Evolutionary conservation across 306 rosid species (phyloP).

Genomic region (Quercus robur): DNA sequence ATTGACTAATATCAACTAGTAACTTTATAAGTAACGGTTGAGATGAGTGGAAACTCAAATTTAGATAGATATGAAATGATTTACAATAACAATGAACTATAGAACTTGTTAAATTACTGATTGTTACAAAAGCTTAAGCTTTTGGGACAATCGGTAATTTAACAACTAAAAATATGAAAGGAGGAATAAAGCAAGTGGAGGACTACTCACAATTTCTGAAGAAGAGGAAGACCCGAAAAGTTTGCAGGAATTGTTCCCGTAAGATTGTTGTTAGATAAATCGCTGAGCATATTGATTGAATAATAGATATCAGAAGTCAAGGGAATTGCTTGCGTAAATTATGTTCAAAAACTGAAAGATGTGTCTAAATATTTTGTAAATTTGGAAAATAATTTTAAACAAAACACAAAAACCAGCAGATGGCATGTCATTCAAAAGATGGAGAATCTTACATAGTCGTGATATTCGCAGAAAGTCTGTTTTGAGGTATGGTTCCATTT

Average conservation of each 20-base stretch:
- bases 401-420: background rate
- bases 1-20: background rate
- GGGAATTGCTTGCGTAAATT: slow-evolving; percentile 6
- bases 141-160: too few species aligned
- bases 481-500: slow-evolving; percentile 55
- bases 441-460: slow-evolving; percentile 67
- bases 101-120: background rate
- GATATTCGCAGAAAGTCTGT: slow-evolving; percentile 52
- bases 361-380: background rate
- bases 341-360: background rate
- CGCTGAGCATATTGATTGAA: slow-evolving; percentile 35
- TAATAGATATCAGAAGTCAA: background rate
- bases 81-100: background rate
- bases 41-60: background rate
- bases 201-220: slow-evolving; percentile 69
- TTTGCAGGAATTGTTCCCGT: slow-evolving; percentile 62
- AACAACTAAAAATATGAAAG: background rate
- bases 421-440: background rate
- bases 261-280: slow-evolving; percentile 59
- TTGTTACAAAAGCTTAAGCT: too few species aligned
- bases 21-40: background rate
- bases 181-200: slow-evolving; percentile 14
- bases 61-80: background rate
- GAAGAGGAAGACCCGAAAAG: slow-evolving; percentile 52
- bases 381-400: background rate